Evolutionary conservation across 2,329 filamentous ascomycete genomes (phyloP), one percentile per base, ranked within the genome.

Genomic region (Albophoma yamanashiensis): DNA sequence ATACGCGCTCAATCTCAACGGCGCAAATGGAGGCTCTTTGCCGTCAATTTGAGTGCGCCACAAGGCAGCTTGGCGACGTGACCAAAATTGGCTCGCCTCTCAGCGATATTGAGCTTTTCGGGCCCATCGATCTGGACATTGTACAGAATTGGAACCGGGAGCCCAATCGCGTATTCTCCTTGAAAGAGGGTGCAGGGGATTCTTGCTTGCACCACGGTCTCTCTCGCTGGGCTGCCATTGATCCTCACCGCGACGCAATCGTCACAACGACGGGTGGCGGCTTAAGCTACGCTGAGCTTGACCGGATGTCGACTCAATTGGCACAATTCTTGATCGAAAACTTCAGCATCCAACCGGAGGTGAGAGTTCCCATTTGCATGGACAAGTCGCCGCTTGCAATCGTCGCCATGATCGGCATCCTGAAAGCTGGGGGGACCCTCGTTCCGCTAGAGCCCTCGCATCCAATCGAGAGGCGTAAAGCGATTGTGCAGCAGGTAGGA

Each of bases 401-500:
- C 2, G 60, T 69, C 2, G 60, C 65, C 3, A 64, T 67, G 40
- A 34, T 70, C 20, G 68, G 60, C 11, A 60, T 71, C n/a, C 61
- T 70, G 39, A 68, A 69, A 52, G 63, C 67, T 7, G 70, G 69
- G 11, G 68, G 62, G 20, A 66, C 40, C 63, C 65, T 63, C 55
- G 63, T 71, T 5, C 58, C 66, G 60, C 62, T 74, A 20, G 71
- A 72, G 56, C 59, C 64, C 2, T 60, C 62, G 7, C 61, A 64
- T n/a, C 66, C 65, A 9, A n/a, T 25, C 17, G 59, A 55, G 11
- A 58, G 65, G 4, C 56, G 47, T 3, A 36, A 59, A 14, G 56
- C 60, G 9, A 56, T 67, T 34, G n/a, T 66, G 7, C 17, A 58
- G 5, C 57, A 63, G 34, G 58, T 62, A 6, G 55, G 55, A 15